Evolutionary conservation across 169 alveolate genomes (phyloP), one percentile per base, ranked within the genome.

Genomic region (Eimeria necatrix): DNA sequence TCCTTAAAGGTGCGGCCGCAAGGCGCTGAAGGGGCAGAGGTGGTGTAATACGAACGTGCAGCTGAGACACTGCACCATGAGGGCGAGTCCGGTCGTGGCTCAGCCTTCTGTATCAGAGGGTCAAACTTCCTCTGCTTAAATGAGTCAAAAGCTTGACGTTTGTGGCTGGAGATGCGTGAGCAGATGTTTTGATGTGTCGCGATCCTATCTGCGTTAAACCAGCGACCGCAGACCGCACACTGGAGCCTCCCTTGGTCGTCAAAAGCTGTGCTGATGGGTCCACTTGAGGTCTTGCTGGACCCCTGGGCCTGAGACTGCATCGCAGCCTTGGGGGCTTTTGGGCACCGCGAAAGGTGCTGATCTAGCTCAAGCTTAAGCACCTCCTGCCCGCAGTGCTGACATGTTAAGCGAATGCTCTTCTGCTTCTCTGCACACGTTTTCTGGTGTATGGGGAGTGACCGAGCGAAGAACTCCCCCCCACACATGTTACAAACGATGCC

Each of bases 151-250:
- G 80, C 56, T n/a, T n/a, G 80, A 7, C 87, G 91, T 49, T 64
- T 26, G 32, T 61, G 53, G n/a, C 16, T 48, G 20, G 51, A 51
- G 5, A 91, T 59, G 6, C 46, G 24, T 1, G 52, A 20, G 32
- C 95, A 91, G 46, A 91, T 91, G 18, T 32, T 32, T 70, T 91
- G 95, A 59, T 91, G 95, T 71, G 74, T 74, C 52, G 83, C 95
- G 3, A 91, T 70, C 24, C 95, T 70, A 24, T 91, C 95, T 56
- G 85, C 91, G n/a, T 12, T 14, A 32, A 91, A 91, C 95, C 95
- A 91, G 14, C 95, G 95, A 26, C 64, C 48, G 53, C 95, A 91
- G 41, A 76, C 83, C 6, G 91, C 71, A 60, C 95, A 91, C 73
- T 78, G 84, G 24, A 91, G 53, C 90, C 95, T 14, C 52, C 95